phyloP scores from a whole-genome alignment of 306 rosid genomes.

The Gastrolobium bilobum region DNA sequence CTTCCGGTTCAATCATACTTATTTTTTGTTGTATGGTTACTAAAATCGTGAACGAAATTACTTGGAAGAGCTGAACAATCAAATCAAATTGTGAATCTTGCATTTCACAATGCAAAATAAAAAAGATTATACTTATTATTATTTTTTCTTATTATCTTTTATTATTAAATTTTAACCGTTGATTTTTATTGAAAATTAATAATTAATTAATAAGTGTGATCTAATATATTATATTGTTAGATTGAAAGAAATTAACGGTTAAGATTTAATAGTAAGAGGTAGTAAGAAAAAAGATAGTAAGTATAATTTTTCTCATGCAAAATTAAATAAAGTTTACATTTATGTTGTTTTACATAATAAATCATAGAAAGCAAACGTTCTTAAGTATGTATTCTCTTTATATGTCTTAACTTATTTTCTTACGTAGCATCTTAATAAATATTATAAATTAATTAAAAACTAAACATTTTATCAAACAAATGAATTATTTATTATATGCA shows the following conservation, averaged over 20 bases:
- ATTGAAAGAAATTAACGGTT: too few relatives aligned
- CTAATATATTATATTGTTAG: too few relatives aligned
- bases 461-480: background rate
- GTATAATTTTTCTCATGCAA: too few relatives aligned
- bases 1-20: background rate
- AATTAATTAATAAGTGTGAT: too few relatives aligned
- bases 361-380: background rate
- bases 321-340: background rate
- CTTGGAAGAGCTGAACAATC: background rate
- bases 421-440: background rate
- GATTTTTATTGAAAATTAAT: too few relatives aligned
- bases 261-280: too few relatives aligned
- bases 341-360: background rate
- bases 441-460: background rate
- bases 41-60: background rate
- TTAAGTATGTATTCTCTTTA: background rate
- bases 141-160: too few relatives aligned
- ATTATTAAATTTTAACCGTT: too few relatives aligned
- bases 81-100: constrained; percentile 4
- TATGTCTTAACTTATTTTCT: background rate
- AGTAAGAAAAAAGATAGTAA: too few relatives aligned
- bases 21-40: background rate
- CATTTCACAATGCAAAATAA: background rate
- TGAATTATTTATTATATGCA: background rate
- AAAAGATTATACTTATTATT: too few relatives aligned